phyloP scores from a whole-genome alignment of 805 yeast genomes.

The Kurtzmaniella fragi region DNA sequence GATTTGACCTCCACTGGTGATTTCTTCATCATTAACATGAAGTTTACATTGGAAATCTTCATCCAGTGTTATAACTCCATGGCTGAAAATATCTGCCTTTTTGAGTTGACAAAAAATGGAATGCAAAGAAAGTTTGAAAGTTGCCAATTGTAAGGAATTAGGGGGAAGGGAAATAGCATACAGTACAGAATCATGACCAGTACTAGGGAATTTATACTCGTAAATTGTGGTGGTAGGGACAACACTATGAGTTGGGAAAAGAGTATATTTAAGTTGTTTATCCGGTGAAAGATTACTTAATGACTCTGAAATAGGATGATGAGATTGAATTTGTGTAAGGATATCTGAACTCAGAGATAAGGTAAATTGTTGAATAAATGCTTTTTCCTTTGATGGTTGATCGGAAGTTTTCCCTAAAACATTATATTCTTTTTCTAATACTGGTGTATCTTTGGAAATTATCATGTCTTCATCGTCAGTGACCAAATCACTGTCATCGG shows the following conservation, averaged over 20 bases:
- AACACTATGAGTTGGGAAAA: constrained; percentile 28
- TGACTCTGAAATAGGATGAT: constrained; percentile 1
- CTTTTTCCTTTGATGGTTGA: constrained; percentile 21
- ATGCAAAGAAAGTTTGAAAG: constrained; percentile 32
- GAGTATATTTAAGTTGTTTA: constrained; percentile 20
- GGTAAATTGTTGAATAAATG: constrained; percentile 32
- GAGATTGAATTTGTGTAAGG: not conserved
- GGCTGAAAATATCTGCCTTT: constrained; percentile 26
- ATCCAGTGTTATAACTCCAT: constrained; percentile 27
- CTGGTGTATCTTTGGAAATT: constrained; percentile 15
- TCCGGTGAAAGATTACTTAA: constrained; percentile 8
- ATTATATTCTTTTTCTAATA: constrained; percentile 8
- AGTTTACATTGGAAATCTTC: constrained; percentile 40
- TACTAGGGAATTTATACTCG: constrained; percentile 33
- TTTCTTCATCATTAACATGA: constrained; percentile 34
- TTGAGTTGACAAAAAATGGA: constrained; percentile 25
- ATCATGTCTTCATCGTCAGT: constrained; percentile 5
- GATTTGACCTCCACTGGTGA: constrained; percentile 25
- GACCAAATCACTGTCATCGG: constrained; percentile 3
- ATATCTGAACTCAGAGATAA: constrained; percentile 24
- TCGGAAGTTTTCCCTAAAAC: constrained; percentile 26
- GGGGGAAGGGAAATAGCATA: constrained; percentile 34
- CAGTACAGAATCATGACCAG: constrained; percentile 35
- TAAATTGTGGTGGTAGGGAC: constrained; percentile 27
- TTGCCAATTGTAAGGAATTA: constrained; percentile 28